These are phyloP conservation scores for Planoprotostelium fungivorum DNA, from an alignment of 78 protist genomes.

Conservation along the genomic window DNA sequence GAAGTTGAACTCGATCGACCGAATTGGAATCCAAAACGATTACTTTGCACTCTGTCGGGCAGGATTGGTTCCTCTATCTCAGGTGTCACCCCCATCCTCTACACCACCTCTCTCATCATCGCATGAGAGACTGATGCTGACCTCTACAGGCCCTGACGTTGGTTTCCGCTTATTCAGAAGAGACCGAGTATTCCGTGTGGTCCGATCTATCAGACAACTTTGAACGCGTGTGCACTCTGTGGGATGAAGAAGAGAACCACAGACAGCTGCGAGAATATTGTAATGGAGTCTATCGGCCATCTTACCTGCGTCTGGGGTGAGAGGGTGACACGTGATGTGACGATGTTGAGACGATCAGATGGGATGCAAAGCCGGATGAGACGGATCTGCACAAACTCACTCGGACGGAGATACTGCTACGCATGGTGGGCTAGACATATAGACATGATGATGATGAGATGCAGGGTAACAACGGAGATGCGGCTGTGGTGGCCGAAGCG, in stretches of 20 bases:
- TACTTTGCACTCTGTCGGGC: constrained; percentile 14
- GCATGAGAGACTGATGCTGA: constrained; percentile 11
- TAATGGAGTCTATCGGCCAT: not conserved
- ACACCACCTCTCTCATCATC: too few species aligned
- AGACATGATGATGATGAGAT: too few species aligned
- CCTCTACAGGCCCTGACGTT: constrained; percentile 32
- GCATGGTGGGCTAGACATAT: not conserved
- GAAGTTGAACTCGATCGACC: constrained; percentile 15
- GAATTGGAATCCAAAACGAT: constrained; percentile 14
- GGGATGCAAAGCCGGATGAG: not conserved
- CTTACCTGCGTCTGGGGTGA: not conserved
- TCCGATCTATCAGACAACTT: not conserved
- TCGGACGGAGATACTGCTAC: not conserved
- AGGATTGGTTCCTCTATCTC: not conserved
- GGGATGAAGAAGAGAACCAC: not conserved
- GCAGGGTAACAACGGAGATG: not conserved
- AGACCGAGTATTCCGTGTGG: constrained; percentile 50
- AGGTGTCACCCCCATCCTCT: not conserved
- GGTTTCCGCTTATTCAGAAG: constrained; percentile 16
- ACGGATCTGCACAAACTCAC: not conserved
- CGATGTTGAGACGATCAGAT: not conserved
- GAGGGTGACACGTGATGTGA: not conserved
- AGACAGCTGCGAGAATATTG: not conserved
- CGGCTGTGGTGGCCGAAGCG: not conserved
- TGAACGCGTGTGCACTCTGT: not conserved